Evolutionary conservation across 805 yeast genomes (phyloP).

Genomic region (Grigorovia jiainica): DNA sequence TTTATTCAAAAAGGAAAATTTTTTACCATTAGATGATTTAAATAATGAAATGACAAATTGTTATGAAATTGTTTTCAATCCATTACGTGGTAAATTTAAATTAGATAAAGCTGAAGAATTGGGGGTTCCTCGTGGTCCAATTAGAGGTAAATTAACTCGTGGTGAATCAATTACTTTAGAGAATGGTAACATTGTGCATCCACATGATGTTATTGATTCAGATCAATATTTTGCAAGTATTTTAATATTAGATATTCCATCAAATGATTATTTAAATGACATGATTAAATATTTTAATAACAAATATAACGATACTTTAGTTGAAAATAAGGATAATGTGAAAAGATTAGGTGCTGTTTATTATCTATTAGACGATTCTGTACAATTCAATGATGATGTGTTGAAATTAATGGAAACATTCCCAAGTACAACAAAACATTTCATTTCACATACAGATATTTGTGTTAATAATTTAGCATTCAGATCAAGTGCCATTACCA

Average conservation of each 20-base stretch:
- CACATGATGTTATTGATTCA: constrained; percentile 66
- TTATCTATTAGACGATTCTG: constrained; percentile 62
- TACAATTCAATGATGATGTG: constrained; percentile 38
- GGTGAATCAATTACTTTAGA: constrained; percentile 50
- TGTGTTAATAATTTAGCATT: constrained; percentile 54
- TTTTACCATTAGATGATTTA: not conserved
- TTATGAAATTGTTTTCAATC: constrained; percentile 57
- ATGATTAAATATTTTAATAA: constrained; percentile 4
- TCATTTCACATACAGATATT: constrained; percentile 62
- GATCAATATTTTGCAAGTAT: constrained; percentile 49
- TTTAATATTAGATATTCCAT: constrained; percentile 68
- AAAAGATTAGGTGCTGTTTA: constrained; percentile 44
- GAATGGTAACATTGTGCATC: constrained; percentile 48
- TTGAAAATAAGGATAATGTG: not conserved
- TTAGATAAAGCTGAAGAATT: constrained; percentile 53
- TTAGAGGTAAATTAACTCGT: constrained; percentile 47
- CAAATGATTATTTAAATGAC: constrained; percentile 33
- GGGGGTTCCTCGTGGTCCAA: constrained; percentile 59
- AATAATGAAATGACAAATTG: constrained; percentile 38
- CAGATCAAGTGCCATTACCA: constrained; percentile 42
- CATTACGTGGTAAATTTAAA: constrained; percentile 70
- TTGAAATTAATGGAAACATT: constrained; percentile 44
- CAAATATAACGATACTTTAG: not conserved
- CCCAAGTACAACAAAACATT: constrained; percentile 42
- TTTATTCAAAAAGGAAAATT: constrained; percentile 27